Evolutionary conservation across 148 eudicot species (phyloP).

Genomic region (Nyssa sinensis): DNA sequence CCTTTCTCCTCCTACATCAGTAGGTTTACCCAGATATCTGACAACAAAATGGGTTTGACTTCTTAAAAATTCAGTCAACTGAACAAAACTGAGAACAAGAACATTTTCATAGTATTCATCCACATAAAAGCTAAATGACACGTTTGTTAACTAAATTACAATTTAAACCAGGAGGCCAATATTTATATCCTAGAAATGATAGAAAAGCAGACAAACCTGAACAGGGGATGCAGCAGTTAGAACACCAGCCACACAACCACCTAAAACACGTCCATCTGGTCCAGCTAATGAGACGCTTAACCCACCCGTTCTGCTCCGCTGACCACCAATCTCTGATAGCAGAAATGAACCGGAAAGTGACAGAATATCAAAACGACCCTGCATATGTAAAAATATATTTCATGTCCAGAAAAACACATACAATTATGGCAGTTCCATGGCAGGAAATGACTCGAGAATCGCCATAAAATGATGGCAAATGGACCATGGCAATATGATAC

Average conservation of each 20-base stretch:
- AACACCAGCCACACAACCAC: constrained; percentile 86
- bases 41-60: too few species aligned
- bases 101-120: too few species aligned
- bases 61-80: too few species aligned
- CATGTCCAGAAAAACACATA: not conserved
- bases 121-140: too few species aligned
- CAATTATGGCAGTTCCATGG: not conserved
- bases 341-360: constrained; percentile 85
- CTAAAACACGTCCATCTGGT: constrained; percentile 82
- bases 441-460: not conserved
- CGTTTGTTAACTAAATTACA: too few species aligned
- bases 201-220: constrained; percentile 48
- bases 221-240: constrained; percentile 82
- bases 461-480: not conserved
- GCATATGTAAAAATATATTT: constrained; percentile 12
- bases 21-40: too few species aligned
- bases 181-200: not conserved
- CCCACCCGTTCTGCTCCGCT: constrained; percentile 72
- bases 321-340: constrained; percentile 67
- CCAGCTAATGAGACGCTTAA: constrained; percentile 76
- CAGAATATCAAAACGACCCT: constrained; percentile 86
- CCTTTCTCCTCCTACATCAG: too few species aligned
- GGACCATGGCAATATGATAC: not conserved
- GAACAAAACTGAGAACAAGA: too few species aligned
- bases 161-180: not conserved